phyloP scores from a whole-genome alignment of 176 grass and related monocot species.

The Guadua angustifolia region DNA sequence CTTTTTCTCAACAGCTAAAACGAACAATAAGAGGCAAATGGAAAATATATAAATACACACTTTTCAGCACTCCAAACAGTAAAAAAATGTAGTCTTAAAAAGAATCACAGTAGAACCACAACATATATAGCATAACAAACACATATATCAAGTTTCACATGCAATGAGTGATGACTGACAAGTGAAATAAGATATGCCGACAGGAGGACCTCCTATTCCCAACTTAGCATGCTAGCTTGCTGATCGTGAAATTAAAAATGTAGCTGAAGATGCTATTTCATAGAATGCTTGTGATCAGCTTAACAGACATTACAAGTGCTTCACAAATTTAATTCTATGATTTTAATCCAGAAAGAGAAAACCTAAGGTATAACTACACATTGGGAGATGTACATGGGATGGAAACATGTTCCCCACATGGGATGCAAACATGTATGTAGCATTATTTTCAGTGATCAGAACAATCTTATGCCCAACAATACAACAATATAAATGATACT shows the following conservation, averaged over 20 bases:
- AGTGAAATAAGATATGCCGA: not conserved
- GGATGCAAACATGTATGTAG: no score
- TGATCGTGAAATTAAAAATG: not conserved
- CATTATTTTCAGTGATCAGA: no score
- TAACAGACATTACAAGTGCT: not conserved
- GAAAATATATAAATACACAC: slow-evolving; percentile 29
- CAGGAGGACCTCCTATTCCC: not conserved
- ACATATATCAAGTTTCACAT: not conserved
- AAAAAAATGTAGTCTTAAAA: slow-evolving; percentile 27
- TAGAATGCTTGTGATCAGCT: not conserved
- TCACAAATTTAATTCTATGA: not conserved
- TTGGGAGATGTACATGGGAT: not conserved
- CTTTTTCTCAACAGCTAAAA: slow-evolving; percentile 78
- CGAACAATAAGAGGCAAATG: slow-evolving; percentile 14
- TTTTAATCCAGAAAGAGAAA: not conserved
- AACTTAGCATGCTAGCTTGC: not conserved
- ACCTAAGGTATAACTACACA: not conserved
- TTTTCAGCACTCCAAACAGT: slow-evolving; percentile 3
- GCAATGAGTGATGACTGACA: not conserved
- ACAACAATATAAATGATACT: no score
- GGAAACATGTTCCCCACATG: not conserved
- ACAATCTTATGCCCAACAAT: no score
- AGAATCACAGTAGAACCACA: not conserved
- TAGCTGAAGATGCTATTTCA: not conserved
- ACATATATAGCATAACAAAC: not conserved